Evolutionary conservation across 2,329 filamentous ascomycete species (phyloP).

Genomic region (Diaporthe aspalathi): DNA sequence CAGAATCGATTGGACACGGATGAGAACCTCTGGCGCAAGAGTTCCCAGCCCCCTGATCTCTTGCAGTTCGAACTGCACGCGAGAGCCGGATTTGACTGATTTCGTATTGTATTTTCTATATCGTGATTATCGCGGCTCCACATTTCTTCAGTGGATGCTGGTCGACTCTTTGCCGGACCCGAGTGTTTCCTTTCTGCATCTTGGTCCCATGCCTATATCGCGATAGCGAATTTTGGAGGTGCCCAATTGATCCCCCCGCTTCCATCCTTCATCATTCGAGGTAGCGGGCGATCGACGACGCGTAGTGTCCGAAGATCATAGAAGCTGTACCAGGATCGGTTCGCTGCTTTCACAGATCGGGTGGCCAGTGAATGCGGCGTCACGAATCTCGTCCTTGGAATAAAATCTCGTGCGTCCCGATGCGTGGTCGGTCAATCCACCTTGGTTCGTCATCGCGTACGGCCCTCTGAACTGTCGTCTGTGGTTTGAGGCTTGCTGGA

Average conservation of each 20-base stretch:
- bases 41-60: neutral
- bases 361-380: neutral
- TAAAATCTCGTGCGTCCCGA: neutral
- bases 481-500: constrained; percentile 38
- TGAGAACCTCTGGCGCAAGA: neutral
- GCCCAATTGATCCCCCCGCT: neutral
- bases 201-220: neutral
- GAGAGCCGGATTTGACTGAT: neutral
- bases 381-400: constrained; percentile 32
- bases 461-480: neutral
- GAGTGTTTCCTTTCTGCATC: neutral
- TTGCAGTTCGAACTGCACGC: neutral
- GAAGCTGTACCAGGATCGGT: neutral
- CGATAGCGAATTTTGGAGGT: neutral
- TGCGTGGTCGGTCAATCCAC: neutral
- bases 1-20: neutral
- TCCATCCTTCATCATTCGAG: neutral
- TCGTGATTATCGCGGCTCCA: neutral
- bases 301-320: neutral
- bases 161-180: neutral
- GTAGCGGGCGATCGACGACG: neutral
- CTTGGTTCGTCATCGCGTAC: neutral
- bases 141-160: neutral
- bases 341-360: neutral
- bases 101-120: constrained; percentile 25